A percentile compares a stretch with the other conserved stretches of the same genome.
Evolutionary conservation across 495 filamentous ascomycete genomes (phyloP).

Genomic region (Sporormia fimetaria): DNA sequence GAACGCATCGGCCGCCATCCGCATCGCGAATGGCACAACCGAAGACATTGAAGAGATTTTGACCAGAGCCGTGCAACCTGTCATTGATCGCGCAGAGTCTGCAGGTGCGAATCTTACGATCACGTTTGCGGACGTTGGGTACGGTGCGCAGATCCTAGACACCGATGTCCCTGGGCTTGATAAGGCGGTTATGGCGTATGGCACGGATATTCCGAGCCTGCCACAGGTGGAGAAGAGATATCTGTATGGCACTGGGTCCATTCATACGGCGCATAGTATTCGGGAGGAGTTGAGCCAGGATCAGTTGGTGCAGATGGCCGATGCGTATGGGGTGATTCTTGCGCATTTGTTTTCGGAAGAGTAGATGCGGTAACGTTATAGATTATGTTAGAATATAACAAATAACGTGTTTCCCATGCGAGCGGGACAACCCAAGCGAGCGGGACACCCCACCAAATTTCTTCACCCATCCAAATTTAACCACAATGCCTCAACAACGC

Average conservation of each 20-base stretch:
- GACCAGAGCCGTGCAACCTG: neutral
- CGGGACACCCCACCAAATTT: no score
- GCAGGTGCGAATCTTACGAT: neutral
- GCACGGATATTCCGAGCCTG: constrained; percentile 1
- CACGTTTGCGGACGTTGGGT: neutral
- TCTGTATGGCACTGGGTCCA: neutral
- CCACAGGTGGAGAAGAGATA: neutral
- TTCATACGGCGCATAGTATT: neutral
- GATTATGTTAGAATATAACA: no score
- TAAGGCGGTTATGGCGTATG: neutral
- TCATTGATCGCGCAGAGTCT: neutral
- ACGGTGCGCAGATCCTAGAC: neutral
- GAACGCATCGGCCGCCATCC: neutral
- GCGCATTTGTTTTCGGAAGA: no score
- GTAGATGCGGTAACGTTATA: no score
- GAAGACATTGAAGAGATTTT: neutral
- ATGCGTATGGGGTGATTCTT: no score
- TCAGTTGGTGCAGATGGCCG: no score
- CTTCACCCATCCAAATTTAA: no score
- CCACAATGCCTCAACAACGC: no score
- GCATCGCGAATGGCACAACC: neutral
- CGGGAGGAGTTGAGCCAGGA: no score
- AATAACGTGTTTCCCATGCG: no score
- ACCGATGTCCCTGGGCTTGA: neutral
- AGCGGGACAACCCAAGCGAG: no score